Conservation (phyloP, 202 grass and related monocot species). For the Panicum virgatum region DNA sequence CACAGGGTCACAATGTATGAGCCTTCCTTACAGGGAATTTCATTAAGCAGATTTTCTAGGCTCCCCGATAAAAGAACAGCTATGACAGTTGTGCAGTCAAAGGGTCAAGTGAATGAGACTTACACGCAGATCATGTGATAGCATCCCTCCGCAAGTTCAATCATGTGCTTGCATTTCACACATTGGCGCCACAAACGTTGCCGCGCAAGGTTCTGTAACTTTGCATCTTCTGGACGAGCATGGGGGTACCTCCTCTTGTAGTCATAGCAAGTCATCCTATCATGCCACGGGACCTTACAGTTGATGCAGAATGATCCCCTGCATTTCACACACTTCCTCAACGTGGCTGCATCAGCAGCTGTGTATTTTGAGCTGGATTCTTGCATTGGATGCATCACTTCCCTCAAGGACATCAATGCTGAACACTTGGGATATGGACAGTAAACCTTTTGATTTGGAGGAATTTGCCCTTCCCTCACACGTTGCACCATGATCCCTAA, state of each 20-base stretch:
- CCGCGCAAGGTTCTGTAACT: not conserved
- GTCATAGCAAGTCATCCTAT: not conserved
- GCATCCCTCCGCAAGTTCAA: conserved; percentile 6
- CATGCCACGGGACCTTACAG: conserved; percentile 19
- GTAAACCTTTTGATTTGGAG: not conserved
- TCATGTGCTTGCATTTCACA: conserved; percentile 22
- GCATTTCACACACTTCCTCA: conserved; percentile 27
- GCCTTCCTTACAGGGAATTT: no score
- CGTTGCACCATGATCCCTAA: conserved; percentile 2
- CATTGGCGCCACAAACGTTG: not conserved
- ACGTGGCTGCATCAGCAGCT: not conserved
- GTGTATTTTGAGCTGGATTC: conserved; percentile 6
- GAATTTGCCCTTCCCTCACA: not conserved
- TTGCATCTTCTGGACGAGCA: not conserved
- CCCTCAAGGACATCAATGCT: conserved; percentile 23
- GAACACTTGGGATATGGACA: not conserved
- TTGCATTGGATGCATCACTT: not conserved
- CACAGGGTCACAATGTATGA: no score
- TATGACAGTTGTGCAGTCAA: not conserved
- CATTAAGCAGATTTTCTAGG: no score
- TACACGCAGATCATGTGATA: conserved; percentile 21
- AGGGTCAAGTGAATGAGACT: not conserved
- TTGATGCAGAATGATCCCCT: conserved; percentile 2
- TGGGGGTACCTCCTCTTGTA: not conserved
- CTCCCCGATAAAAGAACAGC: no score